Conservation (phyloP, 306 rosid genomes). For the Quercus parvula region DNA sequence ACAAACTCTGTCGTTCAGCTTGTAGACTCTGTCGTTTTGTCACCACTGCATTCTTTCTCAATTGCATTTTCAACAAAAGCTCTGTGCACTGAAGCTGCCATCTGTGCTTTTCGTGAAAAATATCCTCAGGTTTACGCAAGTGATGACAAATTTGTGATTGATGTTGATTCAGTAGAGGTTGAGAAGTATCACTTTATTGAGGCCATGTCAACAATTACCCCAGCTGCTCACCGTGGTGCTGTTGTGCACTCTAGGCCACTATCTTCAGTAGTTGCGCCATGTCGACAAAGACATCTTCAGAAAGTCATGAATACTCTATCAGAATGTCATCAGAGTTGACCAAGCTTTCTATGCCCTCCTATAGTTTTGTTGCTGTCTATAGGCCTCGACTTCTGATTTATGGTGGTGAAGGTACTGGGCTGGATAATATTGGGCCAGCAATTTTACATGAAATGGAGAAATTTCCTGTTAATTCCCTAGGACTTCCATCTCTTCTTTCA, state of each 20-base stretch:
- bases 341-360: constrained; percentile 79
- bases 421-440: constrained; percentile 99
- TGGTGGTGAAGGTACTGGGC: constrained; percentile 91
- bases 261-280: constrained; percentile 85
- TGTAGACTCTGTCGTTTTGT: too few relatives aligned
- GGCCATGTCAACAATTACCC: constrained; percentile 96
- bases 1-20: too few relatives aligned
- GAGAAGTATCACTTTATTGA: constrained; percentile 89
- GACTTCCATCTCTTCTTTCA: constrained; percentile 90
- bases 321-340: constrained; percentile 73
- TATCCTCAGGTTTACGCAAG: too few relatives aligned
- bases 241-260: constrained; percentile 91
- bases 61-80: too few relatives aligned
- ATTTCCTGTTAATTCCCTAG: constrained; percentile 90
- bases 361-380: constrained; percentile 81
- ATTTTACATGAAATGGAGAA: constrained; percentile 95
- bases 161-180: too few relatives aligned
- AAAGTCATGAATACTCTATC: constrained; percentile 65
- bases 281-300: constrained; percentile 68
- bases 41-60: too few relatives aligned
- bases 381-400: constrained; percentile 84
- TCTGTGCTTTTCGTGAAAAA: too few relatives aligned
- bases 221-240: constrained; percentile 96
- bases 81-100: too few relatives aligned
- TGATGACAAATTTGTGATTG: too few relatives aligned